These are phyloP conservation scores for Penicillium odoratum DNA, from an alignment of 495 filamentous ascomycete species.

Conservation along the genomic window DNA sequence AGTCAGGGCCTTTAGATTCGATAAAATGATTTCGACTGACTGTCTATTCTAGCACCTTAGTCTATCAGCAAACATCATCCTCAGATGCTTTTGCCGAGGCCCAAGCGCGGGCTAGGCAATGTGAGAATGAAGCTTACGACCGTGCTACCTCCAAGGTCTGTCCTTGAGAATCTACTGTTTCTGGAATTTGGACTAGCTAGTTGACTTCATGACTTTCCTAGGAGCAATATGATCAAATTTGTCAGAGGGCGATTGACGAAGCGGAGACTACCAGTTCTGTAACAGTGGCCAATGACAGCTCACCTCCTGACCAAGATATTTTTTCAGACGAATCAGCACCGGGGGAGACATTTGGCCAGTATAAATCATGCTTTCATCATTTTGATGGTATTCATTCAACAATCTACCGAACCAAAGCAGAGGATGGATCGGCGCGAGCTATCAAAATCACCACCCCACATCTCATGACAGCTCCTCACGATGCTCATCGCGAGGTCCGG, in stretches of 20 bases:
- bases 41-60: conserved; percentile 39
- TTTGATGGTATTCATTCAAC: conserved; percentile 77
- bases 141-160: conserved; percentile 40
- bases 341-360: conserved; percentile 66
- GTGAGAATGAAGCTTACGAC: conserved; percentile 42
- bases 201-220: conserved; percentile 19
- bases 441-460: conserved; percentile 85
- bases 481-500: conserved; percentile 72
- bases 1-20: conserved; percentile 13
- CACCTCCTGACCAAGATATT: conserved; percentile 18
- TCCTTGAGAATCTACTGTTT: not conserved
- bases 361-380: conserved; percentile 66
- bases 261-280: conserved; percentile 27
- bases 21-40: conserved; percentile 14
- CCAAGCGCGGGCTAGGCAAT: conserved; percentile 39
- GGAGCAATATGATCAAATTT: conserved; percentile 50
- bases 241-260: conserved; percentile 42
- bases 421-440: conserved; percentile 56
- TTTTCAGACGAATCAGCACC: conserved; percentile 1
- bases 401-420: conserved; percentile 63
- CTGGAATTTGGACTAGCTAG: not conserved
- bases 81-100: conserved; percentile 42
- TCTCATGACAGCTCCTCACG: conserved; percentile 72
- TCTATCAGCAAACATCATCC: conserved; percentile 41
- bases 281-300: conserved; percentile 20